These are phyloP conservation scores for Cyberlindnera xishuangbannaensis DNA, from an alignment of 805 yeast genomes.

Conservation along the genomic window DNA sequence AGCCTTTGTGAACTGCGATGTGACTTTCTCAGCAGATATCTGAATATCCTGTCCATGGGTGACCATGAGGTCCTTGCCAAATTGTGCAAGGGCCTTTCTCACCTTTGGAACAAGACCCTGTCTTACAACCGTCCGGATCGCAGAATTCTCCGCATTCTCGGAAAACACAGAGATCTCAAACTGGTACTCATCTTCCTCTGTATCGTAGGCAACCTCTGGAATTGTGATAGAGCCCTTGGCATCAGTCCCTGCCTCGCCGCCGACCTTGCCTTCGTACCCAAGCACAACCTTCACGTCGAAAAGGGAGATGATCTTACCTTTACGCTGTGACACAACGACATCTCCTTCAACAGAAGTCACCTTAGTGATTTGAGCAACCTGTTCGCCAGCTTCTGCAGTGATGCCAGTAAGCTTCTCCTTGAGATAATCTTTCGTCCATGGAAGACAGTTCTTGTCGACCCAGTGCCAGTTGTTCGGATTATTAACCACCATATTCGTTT, in stretches of 20 bases:
- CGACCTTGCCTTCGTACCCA: constrained; percentile 45
- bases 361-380: constrained; percentile 30
- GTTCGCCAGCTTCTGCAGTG: constrained; percentile 18
- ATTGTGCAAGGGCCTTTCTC: constrained; percentile 51
- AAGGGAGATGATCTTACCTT: constrained; percentile 90
- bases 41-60: constrained; percentile 86
- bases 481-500: constrained; percentile 70
- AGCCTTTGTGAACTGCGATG: constrained; percentile 48
- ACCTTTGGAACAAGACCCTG: constrained; percentile 60
- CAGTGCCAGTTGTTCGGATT: constrained; percentile 99
- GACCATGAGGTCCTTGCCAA: constrained; percentile 72
- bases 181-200: constrained; percentile 79
- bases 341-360: constrained; percentile 74
- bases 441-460: constrained; percentile 96
- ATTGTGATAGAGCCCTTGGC: constrained; percentile 70
- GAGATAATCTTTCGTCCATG: constrained; percentile 83
- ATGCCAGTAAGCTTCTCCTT: constrained; percentile 51
- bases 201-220: constrained; percentile 93
- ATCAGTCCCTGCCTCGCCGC: constrained; percentile 31
- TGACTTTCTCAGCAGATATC: constrained; percentile 61
- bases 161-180: constrained; percentile 66
- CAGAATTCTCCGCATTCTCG: constrained; percentile 47
- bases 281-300: constrained; percentile 74
- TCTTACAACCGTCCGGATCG: constrained; percentile 45
- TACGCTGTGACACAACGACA: constrained; percentile 94